These are phyloP conservation scores for Crithidia fasciculata DNA, from an alignment of 208 protist species.

Conservation along the genomic window DNA sequence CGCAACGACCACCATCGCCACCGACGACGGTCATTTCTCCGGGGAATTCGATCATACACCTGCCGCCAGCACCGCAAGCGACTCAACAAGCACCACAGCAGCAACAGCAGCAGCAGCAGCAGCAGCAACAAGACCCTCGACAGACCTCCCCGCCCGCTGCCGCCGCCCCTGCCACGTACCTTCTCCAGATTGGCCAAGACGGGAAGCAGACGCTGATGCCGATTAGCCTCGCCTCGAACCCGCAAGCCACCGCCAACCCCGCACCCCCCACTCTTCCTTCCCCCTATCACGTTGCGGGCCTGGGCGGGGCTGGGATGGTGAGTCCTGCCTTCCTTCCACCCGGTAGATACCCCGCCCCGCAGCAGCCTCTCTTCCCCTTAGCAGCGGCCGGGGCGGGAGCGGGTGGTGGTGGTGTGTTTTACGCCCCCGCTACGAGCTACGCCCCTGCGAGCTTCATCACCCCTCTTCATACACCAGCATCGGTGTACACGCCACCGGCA, in stretches of 20 bases:
- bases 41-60: not conserved
- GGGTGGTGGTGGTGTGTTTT: not conserved
- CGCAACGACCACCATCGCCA: not conserved
- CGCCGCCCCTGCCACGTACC: not conserved
- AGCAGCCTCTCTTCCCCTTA: slow-evolving; percentile 1
- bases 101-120: slow-evolving; percentile 1
- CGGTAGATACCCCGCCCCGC: not conserved
- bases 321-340: not conserved
- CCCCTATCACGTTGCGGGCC: not conserved
- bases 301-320: not conserved
- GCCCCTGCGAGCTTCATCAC: slow-evolving; percentile 15
- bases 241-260: not conserved
- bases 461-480: not conserved
- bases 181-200: slow-evolving; percentile 14
- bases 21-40: not conserved
- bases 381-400: not conserved
- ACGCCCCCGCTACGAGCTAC: slow-evolving; percentile 8
- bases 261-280: not conserved
- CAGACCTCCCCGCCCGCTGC: not conserved
- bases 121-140: not conserved
- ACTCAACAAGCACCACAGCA: not conserved
- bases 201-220: slow-evolving; percentile 16
- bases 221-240: slow-evolving; percentile 1
- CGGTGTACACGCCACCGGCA: not conserved
- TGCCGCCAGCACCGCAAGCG: not conserved